These are phyloP conservation scores for Sophora flavescens DNA, from an alignment of 306 rosid genomes.

Conservation along the genomic window DNA sequence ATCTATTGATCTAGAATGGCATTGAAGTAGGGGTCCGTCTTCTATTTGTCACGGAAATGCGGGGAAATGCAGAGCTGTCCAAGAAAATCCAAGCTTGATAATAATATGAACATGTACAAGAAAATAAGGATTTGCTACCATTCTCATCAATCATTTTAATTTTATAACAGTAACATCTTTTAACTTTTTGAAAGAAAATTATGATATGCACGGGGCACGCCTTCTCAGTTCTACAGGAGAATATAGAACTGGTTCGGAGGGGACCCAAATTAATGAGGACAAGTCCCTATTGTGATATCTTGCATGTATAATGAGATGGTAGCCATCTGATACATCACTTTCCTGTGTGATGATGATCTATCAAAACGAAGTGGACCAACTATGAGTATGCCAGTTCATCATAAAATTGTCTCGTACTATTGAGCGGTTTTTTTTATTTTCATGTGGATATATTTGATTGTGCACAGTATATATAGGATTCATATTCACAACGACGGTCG, in stretches of 20 bases:
- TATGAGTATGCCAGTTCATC: conserved; percentile 19
- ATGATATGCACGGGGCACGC: neutral
- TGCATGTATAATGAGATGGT: conserved; percentile 32
- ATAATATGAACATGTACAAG: conserved; percentile 18
- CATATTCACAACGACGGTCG: neutral
- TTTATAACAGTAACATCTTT: neutral
- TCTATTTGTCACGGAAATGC: neutral
- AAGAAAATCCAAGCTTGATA: neutral
- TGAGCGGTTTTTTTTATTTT: neutral
- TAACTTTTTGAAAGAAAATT: neutral
- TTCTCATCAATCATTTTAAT: too few relatives aligned
- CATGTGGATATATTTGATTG: neutral
- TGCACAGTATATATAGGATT: conserved; percentile 8
- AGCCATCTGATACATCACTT: conserved; percentile 48
- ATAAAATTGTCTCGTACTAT: conserved; percentile 30
- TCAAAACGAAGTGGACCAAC: conserved; percentile 46
- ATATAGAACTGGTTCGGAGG: neutral
- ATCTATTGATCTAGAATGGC: too few relatives aligned
- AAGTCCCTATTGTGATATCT: conserved; percentile 43
- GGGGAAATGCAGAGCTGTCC: neutral
- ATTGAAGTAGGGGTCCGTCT: conserved; percentile 40
- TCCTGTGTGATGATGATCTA: conserved; percentile 40
- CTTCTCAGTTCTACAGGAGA: neutral
- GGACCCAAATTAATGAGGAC: conserved; percentile 24
- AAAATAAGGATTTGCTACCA: neutral